A percentile compares a stretch with the other conserved stretches of the same genome.
phyloP scores from a whole-genome alignment of 148 eudicot species.

The Hydrangea macrophylla region DNA sequence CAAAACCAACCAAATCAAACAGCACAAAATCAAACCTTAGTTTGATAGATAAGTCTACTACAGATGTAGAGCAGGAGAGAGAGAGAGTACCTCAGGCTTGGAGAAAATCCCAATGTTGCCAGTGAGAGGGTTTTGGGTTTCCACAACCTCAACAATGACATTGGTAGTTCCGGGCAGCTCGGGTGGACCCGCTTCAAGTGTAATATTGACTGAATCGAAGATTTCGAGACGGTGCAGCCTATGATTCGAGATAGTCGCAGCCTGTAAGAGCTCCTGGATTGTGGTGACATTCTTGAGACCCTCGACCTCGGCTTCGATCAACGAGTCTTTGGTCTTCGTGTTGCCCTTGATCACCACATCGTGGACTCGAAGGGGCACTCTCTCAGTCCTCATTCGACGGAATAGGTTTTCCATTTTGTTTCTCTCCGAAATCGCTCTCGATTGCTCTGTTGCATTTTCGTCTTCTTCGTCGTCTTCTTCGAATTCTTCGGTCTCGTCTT shows the following conservation, averaged over 20 bases:
- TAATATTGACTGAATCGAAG: constrained; percentile 66
- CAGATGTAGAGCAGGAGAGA: background rate
- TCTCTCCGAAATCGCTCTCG: constrained; percentile 22
- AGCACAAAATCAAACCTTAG: background rate
- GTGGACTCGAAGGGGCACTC: constrained; percentile 56
- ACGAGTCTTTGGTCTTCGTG: constrained; percentile 49
- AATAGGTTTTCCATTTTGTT: constrained; percentile 38
- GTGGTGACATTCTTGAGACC: constrained; percentile 42
- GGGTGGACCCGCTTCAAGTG: constrained; percentile 71
- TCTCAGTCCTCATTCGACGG: constrained; percentile 31
- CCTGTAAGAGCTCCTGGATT: constrained; percentile 67
- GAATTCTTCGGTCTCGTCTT: constrained; percentile 20
- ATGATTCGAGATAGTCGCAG: constrained; percentile 46
- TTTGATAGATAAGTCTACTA: background rate
- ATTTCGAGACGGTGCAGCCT: constrained; percentile 49
- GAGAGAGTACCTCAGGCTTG: constrained; percentile 67
- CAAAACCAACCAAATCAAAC: background rate
- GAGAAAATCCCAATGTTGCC: constrained; percentile 66
- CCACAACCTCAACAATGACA: constrained; percentile 65
- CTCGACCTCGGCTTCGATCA: constrained; percentile 65
- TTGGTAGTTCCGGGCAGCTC: constrained; percentile 77
- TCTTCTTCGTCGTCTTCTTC: constrained; percentile 24
- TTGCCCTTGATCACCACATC: constrained; percentile 68
- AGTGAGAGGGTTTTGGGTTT: constrained; percentile 48
- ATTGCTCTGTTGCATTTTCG: constrained; percentile 12